Evolutionary conservation across 2,329 filamentous ascomycete species (phyloP).

Genomic region (Epichloe gansuensis): DNA sequence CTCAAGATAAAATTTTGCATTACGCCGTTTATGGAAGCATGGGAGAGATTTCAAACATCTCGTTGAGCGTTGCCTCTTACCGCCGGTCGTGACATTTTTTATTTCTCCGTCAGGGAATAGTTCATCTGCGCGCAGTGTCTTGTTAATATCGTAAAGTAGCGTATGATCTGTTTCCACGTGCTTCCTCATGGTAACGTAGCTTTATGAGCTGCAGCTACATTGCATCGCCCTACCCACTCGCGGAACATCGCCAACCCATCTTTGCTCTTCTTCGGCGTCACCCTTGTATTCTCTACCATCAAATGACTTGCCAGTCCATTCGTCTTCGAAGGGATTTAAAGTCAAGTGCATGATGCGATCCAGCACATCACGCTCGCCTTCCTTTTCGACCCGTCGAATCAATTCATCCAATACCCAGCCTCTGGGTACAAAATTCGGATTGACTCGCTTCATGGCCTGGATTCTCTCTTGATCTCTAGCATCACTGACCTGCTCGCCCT

Average conservation of each 20-base stretch:
- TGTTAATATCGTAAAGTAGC: not conserved
- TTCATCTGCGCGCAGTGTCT: too few species aligned
- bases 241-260: constrained; percentile 80
- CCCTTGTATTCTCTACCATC: constrained; percentile 38
- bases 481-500: constrained; percentile 22
- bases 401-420: constrained; percentile 91
- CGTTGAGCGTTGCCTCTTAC: constrained; percentile 56
- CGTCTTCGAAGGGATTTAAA: constrained; percentile 71
- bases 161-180: not conserved
- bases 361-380: constrained; percentile 67
- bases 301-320: constrained; percentile 45
- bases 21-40: constrained; percentile 62
- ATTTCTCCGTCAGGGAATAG: too few species aligned
- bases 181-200: not conserved
- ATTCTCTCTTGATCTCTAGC: constrained; percentile 49
- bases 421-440: constrained; percentile 84
- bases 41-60: constrained; percentile 40
- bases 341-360: constrained; percentile 70
- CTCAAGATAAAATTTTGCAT: constrained; percentile 38
- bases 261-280: constrained; percentile 59
- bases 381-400: constrained; percentile 77
- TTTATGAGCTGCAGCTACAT: constrained; percentile 83
- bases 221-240: constrained; percentile 68
- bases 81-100: constrained; percentile 52
- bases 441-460: constrained; percentile 67